phyloP scores from a whole-genome alignment of 352 stramenopile genomes.

The Pythium oligandrum region DNA sequence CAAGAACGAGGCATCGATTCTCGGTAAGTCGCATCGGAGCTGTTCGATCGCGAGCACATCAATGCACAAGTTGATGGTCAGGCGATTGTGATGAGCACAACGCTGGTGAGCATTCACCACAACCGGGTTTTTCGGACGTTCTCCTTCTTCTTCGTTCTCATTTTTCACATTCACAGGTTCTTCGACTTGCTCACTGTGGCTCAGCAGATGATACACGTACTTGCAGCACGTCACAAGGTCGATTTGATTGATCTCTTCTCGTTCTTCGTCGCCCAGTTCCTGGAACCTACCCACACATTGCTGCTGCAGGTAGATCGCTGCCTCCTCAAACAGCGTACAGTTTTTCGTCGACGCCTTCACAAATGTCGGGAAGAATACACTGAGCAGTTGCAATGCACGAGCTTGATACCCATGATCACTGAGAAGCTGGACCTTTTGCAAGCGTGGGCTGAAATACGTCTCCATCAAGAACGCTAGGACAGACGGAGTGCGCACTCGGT shows the following conservation, averaged over 20 bases:
- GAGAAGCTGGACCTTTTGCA: slow-evolving; percentile 47
- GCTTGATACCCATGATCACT: slow-evolving; percentile 60
- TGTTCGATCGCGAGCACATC: slow-evolving; percentile 64
- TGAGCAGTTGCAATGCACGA: slow-evolving; percentile 60
- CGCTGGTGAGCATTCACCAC: slow-evolving; percentile 9
- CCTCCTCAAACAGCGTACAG: slow-evolving; percentile 62
- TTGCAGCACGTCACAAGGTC: slow-evolving; percentile 48
- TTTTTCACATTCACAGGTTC: slow-evolving; percentile 17
- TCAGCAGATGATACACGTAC: slow-evolving; percentile 57
- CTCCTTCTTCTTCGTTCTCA: slow-evolving; percentile 9
- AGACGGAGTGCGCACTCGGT: slow-evolving; percentile 55
- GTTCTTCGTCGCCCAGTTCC: slow-evolving; percentile 31
- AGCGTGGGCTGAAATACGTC: slow-evolving; percentile 60
- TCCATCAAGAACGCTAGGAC: slow-evolving; percentile 65
- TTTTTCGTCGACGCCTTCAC: slow-evolving; percentile 44
- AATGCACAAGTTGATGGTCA: slow-evolving; percentile 65
- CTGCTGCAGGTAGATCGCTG: slow-evolving; percentile 53
- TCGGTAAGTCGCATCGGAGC: slow-evolving; percentile 16
- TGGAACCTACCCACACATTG: slow-evolving; percentile 44
- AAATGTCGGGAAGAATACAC: slow-evolving; percentile 73
- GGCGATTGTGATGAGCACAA: slow-evolving; percentile 70
- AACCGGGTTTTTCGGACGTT: background rate
- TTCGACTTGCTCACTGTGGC: slow-evolving; percentile 34
- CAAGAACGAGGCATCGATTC: slow-evolving; percentile 24
- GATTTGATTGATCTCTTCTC: slow-evolving; percentile 23